Evolutionary conservation across 768 basidiomycete genomes (phyloP).

Genomic region (Favolaschia claudopus): DNA sequence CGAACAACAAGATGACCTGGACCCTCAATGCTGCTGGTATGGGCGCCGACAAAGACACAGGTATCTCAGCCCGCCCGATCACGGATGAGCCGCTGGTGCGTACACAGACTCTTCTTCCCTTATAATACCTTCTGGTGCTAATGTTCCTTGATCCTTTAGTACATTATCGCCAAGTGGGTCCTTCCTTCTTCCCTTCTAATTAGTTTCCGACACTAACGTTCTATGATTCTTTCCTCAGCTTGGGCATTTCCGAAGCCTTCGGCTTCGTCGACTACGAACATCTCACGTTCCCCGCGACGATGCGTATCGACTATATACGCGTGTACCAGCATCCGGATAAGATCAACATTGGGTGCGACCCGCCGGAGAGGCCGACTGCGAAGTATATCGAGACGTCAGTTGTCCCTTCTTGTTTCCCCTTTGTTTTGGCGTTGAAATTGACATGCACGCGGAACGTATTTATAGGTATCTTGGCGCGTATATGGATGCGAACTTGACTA

Average conservation of each 20-base stretch:
- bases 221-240: too few relatives aligned
- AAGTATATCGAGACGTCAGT: constrained; percentile 90
- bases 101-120: too few relatives aligned
- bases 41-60: constrained; percentile 57
- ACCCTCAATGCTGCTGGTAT: constrained; percentile 70
- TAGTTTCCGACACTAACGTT: not conserved
- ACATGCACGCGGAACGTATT: too few relatives aligned
- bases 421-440: too few relatives aligned
- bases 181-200: constrained; percentile 54
- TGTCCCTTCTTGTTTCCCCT: too few relatives aligned
- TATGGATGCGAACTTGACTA: constrained; percentile 82
- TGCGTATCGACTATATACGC: constrained; percentile 89
- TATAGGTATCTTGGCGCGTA: constrained; percentile 78
- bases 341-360: constrained; percentile 88
- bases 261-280: constrained; percentile 72
- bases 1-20: constrained; percentile 70
- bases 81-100: constrained; percentile 90
- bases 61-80: constrained; percentile 74
- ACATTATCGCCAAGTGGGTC: constrained; percentile 85
- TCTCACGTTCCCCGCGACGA: constrained; percentile 75
- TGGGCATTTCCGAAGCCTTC: too few relatives aligned
- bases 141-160: too few relatives aligned
- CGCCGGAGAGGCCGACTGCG: constrained; percentile 79
- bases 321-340: constrained; percentile 82
- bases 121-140: too few relatives aligned